Conservation (phyloP, 1,139 yeast species). For the Candida sp. region DNA sequence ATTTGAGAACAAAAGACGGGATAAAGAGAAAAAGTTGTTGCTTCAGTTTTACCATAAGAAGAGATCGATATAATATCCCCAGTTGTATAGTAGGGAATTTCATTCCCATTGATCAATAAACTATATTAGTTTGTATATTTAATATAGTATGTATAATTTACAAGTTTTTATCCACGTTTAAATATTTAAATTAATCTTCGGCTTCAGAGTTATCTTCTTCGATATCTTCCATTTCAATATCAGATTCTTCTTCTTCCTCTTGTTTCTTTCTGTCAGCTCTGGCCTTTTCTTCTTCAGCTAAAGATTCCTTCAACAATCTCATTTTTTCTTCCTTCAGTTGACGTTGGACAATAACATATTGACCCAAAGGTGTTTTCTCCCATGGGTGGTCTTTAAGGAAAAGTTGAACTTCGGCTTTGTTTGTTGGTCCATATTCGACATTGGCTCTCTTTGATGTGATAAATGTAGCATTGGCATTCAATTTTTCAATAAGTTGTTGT, state of each 20-base stretch:
- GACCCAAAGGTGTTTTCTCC: constrained; percentile 91
- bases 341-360: constrained; percentile 79
- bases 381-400: constrained; percentile 73
- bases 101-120: constrained; percentile 67
- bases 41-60: constrained; percentile 88
- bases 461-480: constrained; percentile 71
- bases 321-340: constrained; percentile 76
- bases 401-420: constrained; percentile 65
- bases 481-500: constrained; percentile 70
- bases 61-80: constrained; percentile 94
- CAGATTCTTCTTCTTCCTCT: constrained; percentile 34
- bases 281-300: constrained; percentile 60
- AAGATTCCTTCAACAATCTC: constrained; percentile 64
- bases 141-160: constrained; percentile 3
- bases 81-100: constrained; percentile 96
- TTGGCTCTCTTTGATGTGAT: constrained; percentile 65
- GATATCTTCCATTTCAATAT: constrained; percentile 22
- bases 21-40: constrained; percentile 83
- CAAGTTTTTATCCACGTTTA: constrained; percentile 4
- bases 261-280: constrained; percentile 28
- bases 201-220: constrained; percentile 19
- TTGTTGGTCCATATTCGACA: constrained; percentile 83
- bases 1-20: constrained; percentile 80
- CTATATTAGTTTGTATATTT: constrained; percentile 3
- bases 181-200: constrained; percentile 2